Evolutionary conservation across 2,329 filamentous ascomycete species (phyloP), one percentile per base, ranked within the genome.

Genomic region (Westerdykella ornata): DNA sequence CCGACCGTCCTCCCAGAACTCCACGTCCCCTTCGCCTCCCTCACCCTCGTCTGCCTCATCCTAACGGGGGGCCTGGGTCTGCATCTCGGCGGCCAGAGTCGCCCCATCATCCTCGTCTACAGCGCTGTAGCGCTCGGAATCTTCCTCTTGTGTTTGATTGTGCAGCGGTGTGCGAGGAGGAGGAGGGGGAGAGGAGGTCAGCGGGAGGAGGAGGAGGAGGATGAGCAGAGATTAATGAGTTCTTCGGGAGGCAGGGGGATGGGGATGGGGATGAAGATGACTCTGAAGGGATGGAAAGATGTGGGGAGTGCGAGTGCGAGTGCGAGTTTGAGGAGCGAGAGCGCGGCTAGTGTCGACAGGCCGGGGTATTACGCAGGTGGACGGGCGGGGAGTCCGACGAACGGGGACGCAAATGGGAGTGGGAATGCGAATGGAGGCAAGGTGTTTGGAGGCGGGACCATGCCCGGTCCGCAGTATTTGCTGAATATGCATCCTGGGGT

Each of bases 21-120:
- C 65, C 48, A 57, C 47, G 50, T 48, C 0, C 59, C 57, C 16
- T 49, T 72, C 34, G 39, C 88, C 74, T 46, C 49, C 14, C 35
- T 56, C 13, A 45, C 52, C 14, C 53, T 63, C 45, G 15, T 49
- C 40, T 31, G 56, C 13, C 56, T 63, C 41, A 41, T 60, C 43
- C 39, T 65, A 17, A 56, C 59, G 19, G 62, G 61, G 42, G 62
- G 62, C 3, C 54, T 65, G 0, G 62, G 62, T 7, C 52, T 66
- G 3, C 52, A 52, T 3, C 57, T 66, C 36, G 47, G 56, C 13
- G 43, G 44, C 1, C 49, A 55, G 36, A 9, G 53, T 1, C 57
- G 43, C 1, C 45, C 57, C 0, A 53, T 64, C 3, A 48, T 57
- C 9, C 47, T 62, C 3, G 44, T 44, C 34, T 66, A 65, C 49